Evolutionary conservation across 768 basidiomycete genomes (phyloP), one percentile per base, ranked within the genome.

Genomic region (Cubamyces lactineus): DNA sequence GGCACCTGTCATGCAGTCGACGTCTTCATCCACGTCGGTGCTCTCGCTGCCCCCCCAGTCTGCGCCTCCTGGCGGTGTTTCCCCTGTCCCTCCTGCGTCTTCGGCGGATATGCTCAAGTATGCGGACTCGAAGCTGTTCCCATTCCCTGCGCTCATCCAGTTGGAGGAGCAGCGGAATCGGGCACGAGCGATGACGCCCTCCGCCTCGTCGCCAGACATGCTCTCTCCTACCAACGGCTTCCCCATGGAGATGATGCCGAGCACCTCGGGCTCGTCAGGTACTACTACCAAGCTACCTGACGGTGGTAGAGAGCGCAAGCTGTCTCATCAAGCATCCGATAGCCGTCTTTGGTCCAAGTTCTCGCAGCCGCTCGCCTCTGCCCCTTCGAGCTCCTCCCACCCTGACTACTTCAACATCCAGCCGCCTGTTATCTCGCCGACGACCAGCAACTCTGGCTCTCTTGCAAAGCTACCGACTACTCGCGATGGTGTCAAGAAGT

Each of bases 61-160:
- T 52, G 64, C 66, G 8, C 73, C 74, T 13, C 82, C 85, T 59
- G 79, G 82, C 47, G 84, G 82, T 40, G 81, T 84, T 12, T 94
- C 92, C 8, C 89, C 91, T n/a, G 84, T 94, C 40, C 93, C 93
- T 42, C 83, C 86, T 17, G 83, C 86, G 12, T 87, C 89, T 26
- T 80, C 85, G 15, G 83, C 83, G 30, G 92, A 93, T 74, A 74
- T 87, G 71, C 79, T 80, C 28, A 91, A 82, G 75, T 96, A 90
- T 74, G 85, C 86, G 64, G 84, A 86, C 66, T 73, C 83, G 34
- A 98, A 98, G 72, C 79, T 97, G 39, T 91, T 89, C 74, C 93
- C 95, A 1, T 95, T 96, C 82, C 93, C 92, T 24, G 93, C 92
- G 40, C 88, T 94, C 73, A 83, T 87, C 69, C 83, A 84, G 67